Evolutionary conservation across 1,284 basidiomycete species (phyloP).

Genomic region (Apiotrichum sp.): DNA sequence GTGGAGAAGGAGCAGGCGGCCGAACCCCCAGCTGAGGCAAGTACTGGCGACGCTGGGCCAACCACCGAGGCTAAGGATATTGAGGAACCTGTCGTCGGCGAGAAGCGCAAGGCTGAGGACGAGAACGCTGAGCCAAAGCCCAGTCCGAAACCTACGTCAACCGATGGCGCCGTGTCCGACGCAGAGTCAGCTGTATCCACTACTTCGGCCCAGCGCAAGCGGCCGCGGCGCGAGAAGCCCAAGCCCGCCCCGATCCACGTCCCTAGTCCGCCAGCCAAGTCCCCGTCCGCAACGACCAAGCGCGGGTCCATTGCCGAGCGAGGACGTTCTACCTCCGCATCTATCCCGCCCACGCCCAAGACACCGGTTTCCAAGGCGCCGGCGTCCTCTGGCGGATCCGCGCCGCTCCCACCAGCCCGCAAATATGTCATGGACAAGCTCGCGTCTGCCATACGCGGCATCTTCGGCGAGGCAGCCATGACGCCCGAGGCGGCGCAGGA

Average conservation of each 20-base stretch:
- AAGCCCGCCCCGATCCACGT: not conserved
- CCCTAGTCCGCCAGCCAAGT: too few species aligned
- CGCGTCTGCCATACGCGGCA: constrained; percentile 13
- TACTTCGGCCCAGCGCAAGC: not conserved
- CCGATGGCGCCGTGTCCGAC: not conserved
- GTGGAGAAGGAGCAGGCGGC: too few species aligned
- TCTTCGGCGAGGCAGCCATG: constrained; percentile 25
- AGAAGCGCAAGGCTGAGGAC: too few species aligned
- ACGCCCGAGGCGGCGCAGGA: constrained; percentile 14
- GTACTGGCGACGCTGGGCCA: too few species aligned
- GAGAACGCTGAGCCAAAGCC: not conserved
- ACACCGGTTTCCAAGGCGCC: not conserved
- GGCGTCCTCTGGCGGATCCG: too few species aligned
- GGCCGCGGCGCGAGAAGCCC: not conserved
- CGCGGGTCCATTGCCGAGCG: not conserved
- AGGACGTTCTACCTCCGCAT: too few species aligned
- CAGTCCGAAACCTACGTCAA: not conserved
- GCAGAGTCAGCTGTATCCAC: not conserved
- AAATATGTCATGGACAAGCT: constrained; percentile 34
- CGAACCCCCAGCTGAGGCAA: too few species aligned
- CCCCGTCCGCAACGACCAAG: not conserved
- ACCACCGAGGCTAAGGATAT: not conserved
- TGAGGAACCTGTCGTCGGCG: too few species aligned
- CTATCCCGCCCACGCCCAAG: not conserved
- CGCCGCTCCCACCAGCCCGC: constrained; percentile 34